Evolutionary conservation across 2,329 filamentous ascomycete genomes (phyloP), one percentile per base, ranked within the genome.

Genomic region (Sporothrix pseudoabietina): DNA sequence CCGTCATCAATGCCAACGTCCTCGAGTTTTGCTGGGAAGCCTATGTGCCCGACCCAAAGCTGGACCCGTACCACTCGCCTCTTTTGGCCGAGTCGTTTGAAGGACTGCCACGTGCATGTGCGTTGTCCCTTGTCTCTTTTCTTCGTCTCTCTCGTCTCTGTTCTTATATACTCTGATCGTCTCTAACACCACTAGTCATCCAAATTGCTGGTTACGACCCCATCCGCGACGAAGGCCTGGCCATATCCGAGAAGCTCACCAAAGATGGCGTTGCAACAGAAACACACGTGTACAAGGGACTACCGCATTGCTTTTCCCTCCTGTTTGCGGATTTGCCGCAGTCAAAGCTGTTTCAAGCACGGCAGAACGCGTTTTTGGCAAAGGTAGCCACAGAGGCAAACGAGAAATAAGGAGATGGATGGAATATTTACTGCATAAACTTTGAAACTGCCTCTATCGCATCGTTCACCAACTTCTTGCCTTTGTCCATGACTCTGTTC

Each of bases 211-310:
- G 81, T 6, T 76, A 77, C 19, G 82, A 83, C 72, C 75, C 79
- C 2, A 75, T 82, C n/a, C 78, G 82, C n/a, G 82, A 83, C 69
- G 82, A 83, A 22, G 81, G 76, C 12, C 77, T 83, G 47, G 82
- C 81, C 1, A 82, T 81, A 69, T 81, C 79, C 3, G 81, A 82
- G 74, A 78, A 78, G 8, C 77, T 83, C 22, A 54, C 78, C 63
- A 76, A 75, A 0, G 80, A 80, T 4, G 80, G 80, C 32, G 79
- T 79, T 7, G 75, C 79, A 7, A 78, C 79, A n/a, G 78, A 81
- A 63, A 69, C 81, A n/a, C 75, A 80, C 55, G 75, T 77, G 19
- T 82, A 81, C 72, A 72, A 76, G 39, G 82, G 81, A 9, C 72
- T 83, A 75, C 81, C 81, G n/a, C 81, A 83, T 73, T 79, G 78